Percentiles rank a stretch among this genome's conserved stretches.
phyloP scores from a whole-genome alignment of 768 basidiomycete genomes.

The Lentinus tigrinus region DNA sequence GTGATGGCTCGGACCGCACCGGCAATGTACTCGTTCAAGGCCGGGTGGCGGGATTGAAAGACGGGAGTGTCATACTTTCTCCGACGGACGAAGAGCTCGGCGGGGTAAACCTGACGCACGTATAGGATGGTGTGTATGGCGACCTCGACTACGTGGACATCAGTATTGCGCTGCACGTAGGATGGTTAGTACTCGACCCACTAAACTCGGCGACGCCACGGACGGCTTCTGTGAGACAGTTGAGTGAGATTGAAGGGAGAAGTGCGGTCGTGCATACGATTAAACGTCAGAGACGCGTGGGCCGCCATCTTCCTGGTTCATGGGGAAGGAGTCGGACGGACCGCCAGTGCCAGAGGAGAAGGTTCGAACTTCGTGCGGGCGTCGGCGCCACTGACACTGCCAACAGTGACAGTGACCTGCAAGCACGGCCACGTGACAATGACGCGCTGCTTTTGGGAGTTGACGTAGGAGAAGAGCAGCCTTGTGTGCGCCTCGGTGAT shows the following conservation, averaged over 20 bases:
- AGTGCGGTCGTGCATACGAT: conserved; percentile 25
- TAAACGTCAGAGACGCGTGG: conserved; percentile 30
- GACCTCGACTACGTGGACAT: conserved; percentile 70
- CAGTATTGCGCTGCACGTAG: background rate
- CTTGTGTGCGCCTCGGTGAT: conserved; percentile 2
- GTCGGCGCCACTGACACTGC: no score
- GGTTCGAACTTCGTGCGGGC: no score
- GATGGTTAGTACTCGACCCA: conserved; percentile 33
- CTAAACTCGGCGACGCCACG: conserved; percentile 72
- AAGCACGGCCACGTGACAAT: conserved; percentile 11
- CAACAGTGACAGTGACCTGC: no score
- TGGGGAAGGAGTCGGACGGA: background rate
- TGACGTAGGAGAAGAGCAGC: background rate
- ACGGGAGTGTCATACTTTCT: conserved; percentile 91
- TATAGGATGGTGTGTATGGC: conserved; percentile 92
- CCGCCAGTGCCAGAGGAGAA: background rate
- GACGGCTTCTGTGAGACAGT: conserved; percentile 48
- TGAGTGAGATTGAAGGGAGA: background rate
- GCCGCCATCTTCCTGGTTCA: conserved; percentile 7
- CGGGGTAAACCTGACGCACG: conserved; percentile 86
- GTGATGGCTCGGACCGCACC: conserved; percentile 79
- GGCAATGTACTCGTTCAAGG: conserved; percentile 86
- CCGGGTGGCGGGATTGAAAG: conserved; percentile 91
- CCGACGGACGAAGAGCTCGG: conserved; percentile 81
- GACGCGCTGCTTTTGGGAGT: background rate